A percentile compares a stretch with the other conserved stretches of the same genome.
phyloP scores from a whole-genome alignment of 495 filamentous ascomycete species.

The Aspergillus leporis region DNA sequence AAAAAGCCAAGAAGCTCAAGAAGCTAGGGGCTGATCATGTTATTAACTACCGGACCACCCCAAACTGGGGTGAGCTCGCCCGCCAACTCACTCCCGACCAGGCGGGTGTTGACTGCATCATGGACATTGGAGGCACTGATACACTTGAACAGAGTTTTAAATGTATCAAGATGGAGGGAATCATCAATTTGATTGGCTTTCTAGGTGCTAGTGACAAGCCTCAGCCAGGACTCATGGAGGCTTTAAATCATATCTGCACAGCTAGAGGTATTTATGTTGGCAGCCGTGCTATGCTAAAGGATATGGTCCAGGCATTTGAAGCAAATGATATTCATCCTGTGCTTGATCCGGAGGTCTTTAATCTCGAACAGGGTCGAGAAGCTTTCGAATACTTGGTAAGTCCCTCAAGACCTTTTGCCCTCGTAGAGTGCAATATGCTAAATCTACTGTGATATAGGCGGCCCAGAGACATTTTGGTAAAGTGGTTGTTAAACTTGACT shows the following conservation, averaged over 20 bases:
- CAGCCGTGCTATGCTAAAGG: background rate
- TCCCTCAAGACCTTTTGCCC: no score
- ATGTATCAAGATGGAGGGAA: slow-evolving; percentile 1
- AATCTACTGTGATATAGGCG: no score
- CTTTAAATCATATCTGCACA: background rate
- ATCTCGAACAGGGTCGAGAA: no score
- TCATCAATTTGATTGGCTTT: slow-evolving; percentile 5
- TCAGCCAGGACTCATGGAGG: background rate
- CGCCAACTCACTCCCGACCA: slow-evolving; percentile 45
- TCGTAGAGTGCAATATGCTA: no score
- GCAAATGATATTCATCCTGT: no score
- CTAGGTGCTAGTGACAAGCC: background rate
- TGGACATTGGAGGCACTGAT: slow-evolving; percentile 53
- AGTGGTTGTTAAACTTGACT: no score
- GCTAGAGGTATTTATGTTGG: background rate
- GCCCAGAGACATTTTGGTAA: no score
- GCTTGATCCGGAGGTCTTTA: no score
- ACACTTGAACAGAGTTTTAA: slow-evolving; percentile 31
- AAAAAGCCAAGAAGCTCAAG: slow-evolving; percentile 34
- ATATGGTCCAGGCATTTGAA: no score
- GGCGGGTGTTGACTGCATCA: slow-evolving; percentile 57
- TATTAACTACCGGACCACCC: slow-evolving; percentile 60
- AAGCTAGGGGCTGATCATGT: slow-evolving; percentile 41
- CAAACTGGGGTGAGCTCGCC: slow-evolving; percentile 62
- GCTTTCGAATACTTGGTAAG: no score